Evolutionary conservation across 192 early-diverging fungal genomes (phyloP).

Genomic region (Rhizoclosmatium globosum): DNA sequence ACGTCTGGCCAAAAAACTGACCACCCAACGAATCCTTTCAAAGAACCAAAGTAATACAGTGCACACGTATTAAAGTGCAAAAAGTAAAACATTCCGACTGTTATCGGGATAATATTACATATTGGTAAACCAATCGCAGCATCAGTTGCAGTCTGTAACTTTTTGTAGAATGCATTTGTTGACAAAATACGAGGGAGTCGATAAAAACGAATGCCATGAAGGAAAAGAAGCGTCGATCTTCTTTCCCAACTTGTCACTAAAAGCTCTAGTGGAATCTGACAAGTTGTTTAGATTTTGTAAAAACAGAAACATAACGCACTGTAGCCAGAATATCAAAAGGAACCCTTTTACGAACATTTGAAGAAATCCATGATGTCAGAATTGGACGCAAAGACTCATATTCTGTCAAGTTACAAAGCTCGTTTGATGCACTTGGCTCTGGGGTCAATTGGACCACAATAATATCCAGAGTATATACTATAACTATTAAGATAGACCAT

Average conservation of each 20-base stretch:
- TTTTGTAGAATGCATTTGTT: background rate
- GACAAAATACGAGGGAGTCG: conserved; percentile 8
- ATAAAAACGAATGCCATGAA: background rate
- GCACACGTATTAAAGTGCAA: conserved; percentile 40
- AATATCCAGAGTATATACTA: background rate
- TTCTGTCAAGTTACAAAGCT: background rate
- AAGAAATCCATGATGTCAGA: background rate
- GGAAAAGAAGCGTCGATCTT: background rate
- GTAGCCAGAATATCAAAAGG: conserved; percentile 8
- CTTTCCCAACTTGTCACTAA: background rate
- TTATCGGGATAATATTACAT: conserved; percentile 3
- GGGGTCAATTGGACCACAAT: too few relatives aligned
- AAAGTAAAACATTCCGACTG: conserved; percentile 18
- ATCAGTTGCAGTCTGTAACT: background rate
- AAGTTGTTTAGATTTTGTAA: background rate
- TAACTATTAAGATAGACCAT: background rate
- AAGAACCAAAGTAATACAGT: conserved; percentile 8
- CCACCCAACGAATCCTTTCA: conserved; percentile 24
- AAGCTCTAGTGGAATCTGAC: background rate
- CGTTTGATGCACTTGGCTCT: too few relatives aligned
- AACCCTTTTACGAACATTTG: background rate
- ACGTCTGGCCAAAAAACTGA: background rate
- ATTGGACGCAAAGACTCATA: conserved; percentile 10
- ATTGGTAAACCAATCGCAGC: background rate
- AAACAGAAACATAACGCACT: background rate